Conservation (phyloP, 331 rosid genomes). For the Ulmus americana region DNA sequence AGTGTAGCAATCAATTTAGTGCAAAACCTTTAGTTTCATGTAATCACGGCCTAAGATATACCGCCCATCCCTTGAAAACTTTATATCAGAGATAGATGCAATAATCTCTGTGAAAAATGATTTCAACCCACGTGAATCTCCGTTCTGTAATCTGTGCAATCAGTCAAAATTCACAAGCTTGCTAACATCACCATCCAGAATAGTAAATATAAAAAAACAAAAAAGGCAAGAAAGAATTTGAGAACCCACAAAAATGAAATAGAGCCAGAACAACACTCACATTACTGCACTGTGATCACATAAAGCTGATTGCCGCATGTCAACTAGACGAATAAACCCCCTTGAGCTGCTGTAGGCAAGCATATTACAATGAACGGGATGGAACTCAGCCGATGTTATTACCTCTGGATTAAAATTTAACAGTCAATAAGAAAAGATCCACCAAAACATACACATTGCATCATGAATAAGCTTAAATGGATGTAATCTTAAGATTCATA, state of each 20-base stretch:
- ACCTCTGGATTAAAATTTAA: conserved; percentile 45
- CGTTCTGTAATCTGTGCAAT: conserved; percentile 48
- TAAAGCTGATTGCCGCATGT: conserved; percentile 64
- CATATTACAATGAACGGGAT: conserved; percentile 67
- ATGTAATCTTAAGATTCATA: no score
- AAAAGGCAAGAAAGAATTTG: not conserved
- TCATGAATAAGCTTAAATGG: not conserved
- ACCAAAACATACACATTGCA: not conserved
- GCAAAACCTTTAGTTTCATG: conserved; percentile 55
- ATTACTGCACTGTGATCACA: conserved; percentile 52
- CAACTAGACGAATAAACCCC: conserved; percentile 58
- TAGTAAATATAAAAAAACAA: not conserved
- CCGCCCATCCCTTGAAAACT: conserved; percentile 51
- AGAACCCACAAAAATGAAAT: not conserved
- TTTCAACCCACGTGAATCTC: conserved; percentile 34
- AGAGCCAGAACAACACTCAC: conserved; percentile 34
- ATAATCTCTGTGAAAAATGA: conserved; percentile 51
- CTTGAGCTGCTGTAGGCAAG: conserved; percentile 72
- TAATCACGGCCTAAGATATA: conserved; percentile 59
- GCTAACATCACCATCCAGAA: conserved; percentile 10
- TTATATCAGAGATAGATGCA: conserved; percentile 53
- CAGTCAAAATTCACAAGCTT: conserved; percentile 26
- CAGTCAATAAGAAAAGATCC: conserved; percentile 1
- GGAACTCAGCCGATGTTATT: conserved; percentile 67
- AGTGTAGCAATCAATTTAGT: no score